Evolutionary conservation across 805 yeast species (phyloP), one percentile per base, ranked within the genome.

Genomic region (Phaffomyces antillensis): DNA sequence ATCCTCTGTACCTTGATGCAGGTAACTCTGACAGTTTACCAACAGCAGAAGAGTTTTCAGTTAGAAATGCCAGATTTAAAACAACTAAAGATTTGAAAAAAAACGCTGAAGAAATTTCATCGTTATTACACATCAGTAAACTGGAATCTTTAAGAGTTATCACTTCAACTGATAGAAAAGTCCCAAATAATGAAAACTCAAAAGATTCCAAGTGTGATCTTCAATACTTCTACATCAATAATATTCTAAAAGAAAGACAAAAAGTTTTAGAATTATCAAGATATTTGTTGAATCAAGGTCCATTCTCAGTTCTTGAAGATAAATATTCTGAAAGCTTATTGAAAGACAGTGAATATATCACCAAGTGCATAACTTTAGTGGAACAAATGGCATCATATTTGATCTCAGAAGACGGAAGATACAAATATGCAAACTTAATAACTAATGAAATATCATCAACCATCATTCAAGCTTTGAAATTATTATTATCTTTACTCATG

Each of bases 221-320:
- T 12, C 44, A 44, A 5, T 33, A 36, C 2, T n/a, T 60, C n/a
- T 67, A 71, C 53, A 62, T 66, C 9, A 57, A 65, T 18, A 60
- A 58, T n/a, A 63, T 75, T 1, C 60, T 78, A 45, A 61, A 69
- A 45, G 87, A 82, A 54, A 71, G 83, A 55, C 64, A 79, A 48
- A 58, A 67, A 1, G 61, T 77, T 0, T 54, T 79, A n/a, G 66
- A 69, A 36, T 59, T 75, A 4, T 65, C 71, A 2, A 55, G 67
- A 23, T 40, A 47, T n/a, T 31, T 67, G 4, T 38, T 66, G 4
- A 58, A 56, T 16, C 52, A 59, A 38, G 52, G 50, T 5, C 44
- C 53, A 1, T 46, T 58, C 7, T 57, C 62, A 7, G 47, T 50
- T 0, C 30, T 65, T 7, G 54, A 50, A 7, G 53, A 54, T 16